A percentile compares a stretch with the other conserved stretches of the same genome.
Evolutionary conservation across 2,329 filamentous ascomycete species (phyloP).

Genomic region (Bipolaris oryzae): DNA sequence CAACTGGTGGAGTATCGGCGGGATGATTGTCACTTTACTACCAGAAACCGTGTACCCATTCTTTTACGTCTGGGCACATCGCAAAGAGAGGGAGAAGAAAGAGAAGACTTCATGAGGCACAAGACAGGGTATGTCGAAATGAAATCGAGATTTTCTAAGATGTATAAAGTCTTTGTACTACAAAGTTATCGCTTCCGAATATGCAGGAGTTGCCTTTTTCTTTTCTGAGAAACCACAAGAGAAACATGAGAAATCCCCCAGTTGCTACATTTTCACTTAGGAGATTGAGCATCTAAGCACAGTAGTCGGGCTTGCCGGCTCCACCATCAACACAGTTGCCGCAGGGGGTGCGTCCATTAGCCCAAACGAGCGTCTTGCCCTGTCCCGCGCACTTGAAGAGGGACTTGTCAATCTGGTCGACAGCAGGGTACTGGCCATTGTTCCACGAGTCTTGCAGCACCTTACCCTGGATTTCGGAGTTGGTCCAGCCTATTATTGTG

Average conservation of each 20-base stretch:
- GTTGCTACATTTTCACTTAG: too few relatives aligned
- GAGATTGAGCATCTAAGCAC: neutral
- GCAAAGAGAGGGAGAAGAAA: conserved; percentile 27
- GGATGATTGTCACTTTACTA: conserved; percentile 47
- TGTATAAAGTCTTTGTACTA: neutral
- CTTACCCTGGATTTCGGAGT: neutral
- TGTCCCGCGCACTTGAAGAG: neutral
- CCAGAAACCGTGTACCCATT: conserved; percentile 50
- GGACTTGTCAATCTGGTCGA: neutral
- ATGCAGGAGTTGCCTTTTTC: too few relatives aligned
- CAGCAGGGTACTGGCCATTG: neutral
- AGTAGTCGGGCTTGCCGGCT: neutral
- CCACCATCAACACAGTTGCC: neutral
- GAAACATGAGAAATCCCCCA: too few relatives aligned
- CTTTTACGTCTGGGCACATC: conserved; percentile 46
- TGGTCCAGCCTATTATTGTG: neutral
- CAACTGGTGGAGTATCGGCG: conserved; percentile 39
- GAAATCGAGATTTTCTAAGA: neutral
- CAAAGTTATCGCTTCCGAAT: too few relatives aligned
- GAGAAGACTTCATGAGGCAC: conserved; percentile 12
- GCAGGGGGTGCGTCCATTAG: neutral
- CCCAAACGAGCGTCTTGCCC: neutral
- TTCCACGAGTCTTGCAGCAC: neutral
- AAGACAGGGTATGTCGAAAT: neutral
- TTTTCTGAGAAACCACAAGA: too few relatives aligned